Conservation (phyloP, 345 rosid genomes). For the Dovyalis caffra region DNA sequence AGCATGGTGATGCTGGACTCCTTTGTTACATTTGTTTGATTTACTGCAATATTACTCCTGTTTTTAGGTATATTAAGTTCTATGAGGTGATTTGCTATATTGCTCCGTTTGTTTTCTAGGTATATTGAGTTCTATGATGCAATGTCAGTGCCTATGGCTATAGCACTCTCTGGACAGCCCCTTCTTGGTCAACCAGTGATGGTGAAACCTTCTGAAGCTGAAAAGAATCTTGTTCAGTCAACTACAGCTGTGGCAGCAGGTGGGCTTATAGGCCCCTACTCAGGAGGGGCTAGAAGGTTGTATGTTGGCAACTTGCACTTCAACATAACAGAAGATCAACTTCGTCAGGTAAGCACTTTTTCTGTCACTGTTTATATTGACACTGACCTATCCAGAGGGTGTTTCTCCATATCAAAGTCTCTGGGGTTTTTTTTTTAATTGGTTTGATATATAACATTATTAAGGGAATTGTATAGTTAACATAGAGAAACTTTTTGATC, state of each 20-base stretch:
- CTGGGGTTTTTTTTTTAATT: background rate
- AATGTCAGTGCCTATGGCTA: constrained; percentile 99
- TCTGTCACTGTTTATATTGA: background rate
- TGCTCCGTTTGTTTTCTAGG: constrained; percentile 42
- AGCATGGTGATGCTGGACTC: background rate
- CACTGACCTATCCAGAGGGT: background rate
- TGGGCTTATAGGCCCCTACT: constrained; percentile 61
- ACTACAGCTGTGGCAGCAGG: constrained; percentile 64
- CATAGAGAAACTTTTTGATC: background rate
- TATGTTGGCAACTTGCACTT: constrained; percentile 91
- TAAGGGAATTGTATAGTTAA: background rate
- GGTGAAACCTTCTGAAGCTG: constrained; percentile 99
- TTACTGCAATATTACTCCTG: constrained; percentile 5
- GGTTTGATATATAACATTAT: background rate
- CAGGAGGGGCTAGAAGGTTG: constrained; percentile 87
- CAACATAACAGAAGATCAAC: constrained; percentile 86
- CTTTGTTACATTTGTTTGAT: background rate
- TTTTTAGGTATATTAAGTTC: constrained; percentile 79
- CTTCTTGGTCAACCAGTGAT: constrained; percentile 94
- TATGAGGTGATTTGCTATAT: constrained; percentile 58
- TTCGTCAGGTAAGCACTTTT: constrained; percentile 60
- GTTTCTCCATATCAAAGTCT: background rate
- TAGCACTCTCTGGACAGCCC: constrained; percentile 95
- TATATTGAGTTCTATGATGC: constrained; percentile 93
- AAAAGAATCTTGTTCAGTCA: constrained; percentile 95